Conservation (phyloP, 345 rosid species). For the Citrus cavaleriei region DNA sequence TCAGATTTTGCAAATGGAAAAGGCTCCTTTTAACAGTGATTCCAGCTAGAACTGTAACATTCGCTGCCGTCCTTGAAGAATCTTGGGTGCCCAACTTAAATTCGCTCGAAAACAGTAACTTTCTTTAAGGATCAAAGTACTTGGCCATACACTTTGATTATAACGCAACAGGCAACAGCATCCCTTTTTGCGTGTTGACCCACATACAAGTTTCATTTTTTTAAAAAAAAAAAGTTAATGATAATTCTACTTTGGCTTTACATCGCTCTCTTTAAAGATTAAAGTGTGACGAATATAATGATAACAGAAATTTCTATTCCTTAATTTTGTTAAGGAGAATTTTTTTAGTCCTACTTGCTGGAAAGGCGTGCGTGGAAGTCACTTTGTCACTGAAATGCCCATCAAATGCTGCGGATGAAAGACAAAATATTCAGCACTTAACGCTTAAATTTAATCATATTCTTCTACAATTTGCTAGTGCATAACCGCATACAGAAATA, state of each 20-base stretch:
- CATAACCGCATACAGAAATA: neutral
- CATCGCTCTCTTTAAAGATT: neutral
- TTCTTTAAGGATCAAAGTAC: neutral
- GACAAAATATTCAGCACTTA: slow-evolving; percentile 1
- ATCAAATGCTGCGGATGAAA: neutral
- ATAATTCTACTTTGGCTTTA: neutral
- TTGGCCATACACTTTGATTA: neutral
- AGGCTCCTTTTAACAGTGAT: neutral
- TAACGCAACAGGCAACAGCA: neutral
- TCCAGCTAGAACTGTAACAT: slow-evolving; percentile 12
- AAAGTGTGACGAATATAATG: neutral
- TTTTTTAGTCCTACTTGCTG: slow-evolving; percentile 1
- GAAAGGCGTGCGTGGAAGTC: slow-evolving; percentile 17
- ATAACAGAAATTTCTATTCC: neutral
- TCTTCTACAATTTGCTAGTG: slow-evolving; percentile 14
- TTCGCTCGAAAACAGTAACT: neutral
- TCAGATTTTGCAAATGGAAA: slow-evolving; percentile 10
- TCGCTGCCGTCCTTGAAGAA: slow-evolving; percentile 8
- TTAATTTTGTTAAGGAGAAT: neutral
- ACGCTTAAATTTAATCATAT: neutral
- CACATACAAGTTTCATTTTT: too few relatives aligned
- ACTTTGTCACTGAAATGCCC: slow-evolving; percentile 1
- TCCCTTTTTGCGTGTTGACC: too few relatives aligned
- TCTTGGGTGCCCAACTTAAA: neutral
- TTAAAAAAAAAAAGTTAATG: too few relatives aligned